Evolutionary conservation across 2,329 filamentous ascomycete species (phyloP).

Genomic region (Claviceps citrina): DNA sequence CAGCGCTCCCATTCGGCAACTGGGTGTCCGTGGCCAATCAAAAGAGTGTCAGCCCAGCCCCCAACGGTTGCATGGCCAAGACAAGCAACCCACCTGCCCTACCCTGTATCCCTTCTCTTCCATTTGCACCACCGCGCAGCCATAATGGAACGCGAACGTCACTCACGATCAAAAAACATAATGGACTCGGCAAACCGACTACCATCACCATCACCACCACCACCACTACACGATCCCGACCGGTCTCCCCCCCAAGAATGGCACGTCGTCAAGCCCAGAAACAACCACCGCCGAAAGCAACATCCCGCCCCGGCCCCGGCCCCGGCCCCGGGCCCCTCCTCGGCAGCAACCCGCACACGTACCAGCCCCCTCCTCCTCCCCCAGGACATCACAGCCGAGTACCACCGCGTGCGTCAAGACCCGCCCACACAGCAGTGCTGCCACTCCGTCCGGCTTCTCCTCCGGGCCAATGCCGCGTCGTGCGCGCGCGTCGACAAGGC

Average conservation of each 20-base stretch:
- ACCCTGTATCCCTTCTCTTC: no score
- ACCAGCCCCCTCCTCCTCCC: no score
- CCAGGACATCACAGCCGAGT: constrained; percentile 17
- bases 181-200: background rate
- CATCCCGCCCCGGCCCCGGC: no score
- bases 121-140: no score
- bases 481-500: constrained; percentile 23
- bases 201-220: background rate
- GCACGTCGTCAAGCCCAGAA: constrained; percentile 13
- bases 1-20: no score
- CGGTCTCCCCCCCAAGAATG: constrained; percentile 8
- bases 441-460: constrained; percentile 18
- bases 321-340: no score
- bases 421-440: constrained; percentile 16
- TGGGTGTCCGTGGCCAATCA: constrained; percentile 1
- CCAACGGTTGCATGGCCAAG: no score
- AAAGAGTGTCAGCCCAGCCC: no score
- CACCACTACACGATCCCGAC: background rate
- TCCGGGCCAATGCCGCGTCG: constrained; percentile 13
- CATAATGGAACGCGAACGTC: no score
- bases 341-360: no score
- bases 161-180: no score
- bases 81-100: no score
- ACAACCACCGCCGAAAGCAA: constrained; percentile 4
- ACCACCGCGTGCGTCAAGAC: constrained; percentile 12